These are phyloP conservation scores for Saccharomyces pastorianus DNA, from an alignment of 1,139 yeast species.

Conservation along the genomic window DNA sequence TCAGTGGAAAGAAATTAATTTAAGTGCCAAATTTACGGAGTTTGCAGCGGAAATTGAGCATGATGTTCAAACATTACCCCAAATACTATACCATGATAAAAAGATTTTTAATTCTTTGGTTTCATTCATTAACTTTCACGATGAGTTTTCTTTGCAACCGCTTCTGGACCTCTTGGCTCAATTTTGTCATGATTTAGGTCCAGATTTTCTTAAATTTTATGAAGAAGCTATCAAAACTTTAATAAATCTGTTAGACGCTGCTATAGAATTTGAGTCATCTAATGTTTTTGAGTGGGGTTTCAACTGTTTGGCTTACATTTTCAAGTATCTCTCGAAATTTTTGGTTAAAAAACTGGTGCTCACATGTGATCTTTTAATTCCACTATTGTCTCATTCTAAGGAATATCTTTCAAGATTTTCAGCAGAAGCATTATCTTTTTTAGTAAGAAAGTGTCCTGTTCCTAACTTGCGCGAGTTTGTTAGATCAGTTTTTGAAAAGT, in stretches of 20 bases:
- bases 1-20: conserved; percentile 83
- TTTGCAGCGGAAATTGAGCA: conserved; percentile 52
- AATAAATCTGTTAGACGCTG: conserved; percentile 40
- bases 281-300: conserved; percentile 71
- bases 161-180: conserved; percentile 73
- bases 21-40: conserved; percentile 63
- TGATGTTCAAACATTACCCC: conserved; percentile 65
- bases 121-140: conserved; percentile 46
- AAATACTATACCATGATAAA: conserved; percentile 62
- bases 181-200: conserved; percentile 86
- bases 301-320: conserved; percentile 76
- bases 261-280: conserved; percentile 44
- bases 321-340: conserved; percentile 70
- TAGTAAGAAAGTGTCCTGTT: conserved; percentile 59
- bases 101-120: conserved; percentile 50
- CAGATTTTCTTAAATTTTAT: conserved; percentile 76
- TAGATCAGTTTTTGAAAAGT: conserved; percentile 44
- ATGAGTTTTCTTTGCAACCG: conserved; percentile 71
- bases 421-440: conserved; percentile 82
- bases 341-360: conserved; percentile 56
- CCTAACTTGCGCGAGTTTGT: conserved; percentile 44
- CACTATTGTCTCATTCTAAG: conserved; percentile 52
- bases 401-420: conserved; percentile 72
- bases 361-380: conserved; percentile 58
- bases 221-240: conserved; percentile 45